Base-by-base conservation (phyloP, 495 filamentous ascomycete species). In the Penicillium samsonianum region DNA sequence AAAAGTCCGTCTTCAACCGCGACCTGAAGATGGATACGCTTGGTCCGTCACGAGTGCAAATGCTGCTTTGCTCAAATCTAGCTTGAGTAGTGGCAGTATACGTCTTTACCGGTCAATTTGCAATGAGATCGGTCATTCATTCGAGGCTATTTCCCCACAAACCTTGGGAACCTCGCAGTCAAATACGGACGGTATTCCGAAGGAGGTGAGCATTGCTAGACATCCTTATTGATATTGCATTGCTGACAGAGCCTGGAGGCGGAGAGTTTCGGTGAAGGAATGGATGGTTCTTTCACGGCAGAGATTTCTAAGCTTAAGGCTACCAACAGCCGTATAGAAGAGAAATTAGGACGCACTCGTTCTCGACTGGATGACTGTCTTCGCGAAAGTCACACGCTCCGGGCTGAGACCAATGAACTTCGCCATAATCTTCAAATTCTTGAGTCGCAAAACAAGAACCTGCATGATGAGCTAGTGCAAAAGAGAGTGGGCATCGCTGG, bases 1-100 rank as follows among this genome's bases (percentile, higher is more conserved):
- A 10, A 30, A 10, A 30, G 28, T 30, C 9, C 28, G 28, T 3
- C 28, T 30, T 10, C 28, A 30, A 30, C n/a, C n/a, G n/a, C n/a
- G n/a, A n/a, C n/a, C n/a, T n/a, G n/a, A n/a, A n/a, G n/a, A n/a
- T n/a, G n/a, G 41, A 44, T 54, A 54, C 41, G n/a, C 52, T 17
- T 54, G 52, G 52, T 54, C 52, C 9, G 41, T 45, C n/a, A 46
- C 52, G 25, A 14, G 43, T 1, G 1, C 19, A 8, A 54, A 46
- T 19, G 30, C 9, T 12, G 9, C 1, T 20, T 30, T 54, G 8
- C 22, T 46, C 22, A 14, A 54, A 22, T 46, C 28, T 5, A 46
- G 28, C 41, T 14, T 46, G 2, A 54, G 52, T 16, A 33, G 12
- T n/a, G 52, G 52, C 8, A n/a, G n/a, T n/a, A n/a, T n/a, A n/a